Evolutionary conservation across 2,329 filamentous ascomycete species (phyloP), one percentile per base, ranked within the genome.

Genomic region (Saccharata proteae): DNA sequence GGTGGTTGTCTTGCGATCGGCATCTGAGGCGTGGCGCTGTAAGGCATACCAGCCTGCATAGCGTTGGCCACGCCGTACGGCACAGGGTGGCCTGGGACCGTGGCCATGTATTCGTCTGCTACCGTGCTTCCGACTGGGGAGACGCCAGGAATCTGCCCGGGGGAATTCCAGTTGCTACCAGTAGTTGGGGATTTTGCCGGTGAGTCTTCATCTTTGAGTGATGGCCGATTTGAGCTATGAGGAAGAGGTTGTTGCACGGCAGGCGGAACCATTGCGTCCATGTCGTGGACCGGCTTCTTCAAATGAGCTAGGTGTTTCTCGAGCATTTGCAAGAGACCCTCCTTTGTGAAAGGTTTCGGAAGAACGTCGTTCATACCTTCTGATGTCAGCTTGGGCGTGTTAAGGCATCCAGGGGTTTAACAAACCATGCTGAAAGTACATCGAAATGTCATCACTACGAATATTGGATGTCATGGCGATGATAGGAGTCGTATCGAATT

Each of bases 381-480:
- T 16, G 4, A n/a, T n/a, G n/a, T n/a, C n/a, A n/a, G n/a, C n/a
- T n/a, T n/a, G n/a, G 3, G 5, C n/a, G 7, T 13, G 33, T 30
- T 27, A 30, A 16, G 4, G 2, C 2, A 25, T n/a, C 7, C 23
- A 15, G 11, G 3, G 5, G 14, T 6, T 14, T 6, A 5, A 48
- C 78, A 64, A 69, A 90, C 86, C 90, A 60, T 93, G 86, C 47
- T 88, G 78, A 61, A 94, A 96, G 53, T 98, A 98, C 61, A 92
- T 86, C 32, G 88, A 82, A 39, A 96, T 92, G 52, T 98, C 90
- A 47, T 94, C 88, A 38, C 84, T 86, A 41, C 90, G 74, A 41
- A 98, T 96, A 51, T 96, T 98, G 3, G 88, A 94, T 3, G 90
- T 98, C 90, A 98, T 96, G 27, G 90, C 90, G 36, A 98, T 83